Percentiles rank a stretch among this genome's conserved stretches.
Conservation (phyloP, 78 protist genomes). For the Dictyostelium capitatum region DNA sequence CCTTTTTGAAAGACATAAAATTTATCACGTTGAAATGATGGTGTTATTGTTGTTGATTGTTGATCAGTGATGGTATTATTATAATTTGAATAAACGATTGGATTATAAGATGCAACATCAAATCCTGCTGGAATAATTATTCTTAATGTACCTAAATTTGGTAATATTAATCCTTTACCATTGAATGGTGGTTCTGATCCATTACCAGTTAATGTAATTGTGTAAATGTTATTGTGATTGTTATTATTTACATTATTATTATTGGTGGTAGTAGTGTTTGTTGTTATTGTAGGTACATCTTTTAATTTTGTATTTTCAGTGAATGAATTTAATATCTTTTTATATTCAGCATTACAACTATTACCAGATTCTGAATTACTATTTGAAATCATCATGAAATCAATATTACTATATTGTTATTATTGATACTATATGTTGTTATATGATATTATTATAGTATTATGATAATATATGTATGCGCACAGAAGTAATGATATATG, state of each 20-base stretch:
- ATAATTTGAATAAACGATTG: conserved; percentile 57
- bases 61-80: neutral
- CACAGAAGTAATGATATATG: too few species aligned
- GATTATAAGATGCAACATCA: conserved; percentile 20
- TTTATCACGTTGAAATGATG: conserved; percentile 25
- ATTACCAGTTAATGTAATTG: conserved; percentile 62
- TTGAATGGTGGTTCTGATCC: conserved; percentile 74
- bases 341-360: conserved; percentile 4
- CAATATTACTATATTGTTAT: too few species aligned
- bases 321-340: conserved; percentile 19
- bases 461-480: too few species aligned
- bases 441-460: too few species aligned
- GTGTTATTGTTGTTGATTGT: neutral
- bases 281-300: neutral
- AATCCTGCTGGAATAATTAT: conserved; percentile 63
- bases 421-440: too few species aligned
- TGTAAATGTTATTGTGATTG: neutral
- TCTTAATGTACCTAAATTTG: conserved; percentile 26
- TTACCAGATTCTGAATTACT: conserved; percentile 19
- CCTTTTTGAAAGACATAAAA: conserved; percentile 13
- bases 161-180: conserved; percentile 40
- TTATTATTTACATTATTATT: neutral
- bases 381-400: conserved; percentile 12
- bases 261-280: neutral
- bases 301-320: neutral